Conservation (phyloP, 2,329 filamentous ascomycete genomes). For the Botrytis pseudocinerea region DNA sequence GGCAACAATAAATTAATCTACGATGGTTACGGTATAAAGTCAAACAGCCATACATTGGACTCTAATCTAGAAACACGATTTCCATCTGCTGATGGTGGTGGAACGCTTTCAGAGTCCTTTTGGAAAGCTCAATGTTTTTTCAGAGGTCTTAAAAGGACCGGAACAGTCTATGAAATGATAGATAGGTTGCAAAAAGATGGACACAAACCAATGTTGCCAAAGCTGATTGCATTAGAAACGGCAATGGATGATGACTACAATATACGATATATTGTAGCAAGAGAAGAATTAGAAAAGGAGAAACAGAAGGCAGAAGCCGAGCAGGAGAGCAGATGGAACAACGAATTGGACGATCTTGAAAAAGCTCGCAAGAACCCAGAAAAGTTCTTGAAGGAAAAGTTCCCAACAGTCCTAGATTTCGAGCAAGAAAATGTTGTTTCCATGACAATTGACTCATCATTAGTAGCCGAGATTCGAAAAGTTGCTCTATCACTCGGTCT, state of each 20-base stretch:
- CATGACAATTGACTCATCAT: background rate
- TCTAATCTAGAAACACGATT: background rate
- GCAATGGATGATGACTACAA: background rate
- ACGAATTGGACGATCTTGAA: background rate
- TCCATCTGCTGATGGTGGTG: background rate
- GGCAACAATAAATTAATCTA: background rate
- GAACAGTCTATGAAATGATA: background rate
- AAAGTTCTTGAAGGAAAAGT: background rate
- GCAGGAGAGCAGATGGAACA: background rate
- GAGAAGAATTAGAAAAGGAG: background rate
- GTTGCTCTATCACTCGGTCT: background rate
- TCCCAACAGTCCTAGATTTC: background rate
- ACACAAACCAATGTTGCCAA: background rate
- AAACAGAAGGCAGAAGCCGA: background rate
- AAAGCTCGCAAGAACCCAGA: background rate
- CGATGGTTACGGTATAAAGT: background rate
- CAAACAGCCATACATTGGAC: background rate
- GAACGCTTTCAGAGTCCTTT: background rate
- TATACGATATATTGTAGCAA: background rate
- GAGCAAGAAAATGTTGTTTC: background rate
- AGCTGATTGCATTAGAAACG: background rate
- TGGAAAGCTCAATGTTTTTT: slow-evolving; percentile 3
- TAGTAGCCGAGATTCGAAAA: background rate
- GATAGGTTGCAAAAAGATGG: background rate
- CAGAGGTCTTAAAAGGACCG: background rate